phyloP scores from a whole-genome alignment of 768 basidiomycete genomes.

The Suillus plorans region DNA sequence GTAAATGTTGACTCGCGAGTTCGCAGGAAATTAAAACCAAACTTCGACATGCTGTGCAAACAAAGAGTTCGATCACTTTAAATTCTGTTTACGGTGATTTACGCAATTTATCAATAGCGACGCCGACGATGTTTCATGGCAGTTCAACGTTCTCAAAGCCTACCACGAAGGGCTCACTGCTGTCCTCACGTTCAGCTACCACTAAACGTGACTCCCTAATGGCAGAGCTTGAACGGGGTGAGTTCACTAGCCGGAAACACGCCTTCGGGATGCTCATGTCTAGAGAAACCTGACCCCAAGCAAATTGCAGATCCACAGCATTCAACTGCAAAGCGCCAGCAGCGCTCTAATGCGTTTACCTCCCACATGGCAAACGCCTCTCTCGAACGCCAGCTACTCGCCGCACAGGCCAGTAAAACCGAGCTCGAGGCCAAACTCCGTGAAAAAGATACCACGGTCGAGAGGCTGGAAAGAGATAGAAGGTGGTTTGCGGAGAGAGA shows the following conservation, averaged over 20 bases:
- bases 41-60: neutral
- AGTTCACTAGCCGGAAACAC: conserved; percentile 10
- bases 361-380: conserved; percentile 60
- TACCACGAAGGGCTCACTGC: neutral
- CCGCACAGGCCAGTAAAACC: conserved; percentile 57
- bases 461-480: conserved; percentile 68
- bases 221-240: conserved; percentile 68
- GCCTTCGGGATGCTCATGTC: conserved; percentile 1
- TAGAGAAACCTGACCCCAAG: conserved; percentile 4
- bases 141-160: conserved; percentile 3
- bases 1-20: neutral
- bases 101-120: neutral
- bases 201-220: conserved; percentile 64
- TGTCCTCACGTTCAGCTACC: conserved; percentile 31
- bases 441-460: conserved; percentile 61
- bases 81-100: neutral
- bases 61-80: neutral
- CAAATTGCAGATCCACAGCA: conserved; percentile 55
- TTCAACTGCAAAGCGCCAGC: conserved; percentile 66
- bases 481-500: conserved; percentile 70
- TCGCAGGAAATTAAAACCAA: neutral
- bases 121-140: neutral
- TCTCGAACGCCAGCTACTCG: conserved; percentile 66
- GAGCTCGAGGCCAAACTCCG: conserved; percentile 69
- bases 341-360: conserved; percentile 60